These are phyloP conservation scores for Phylloporus sp. DNA, from an alignment of 768 basidiomycete species.

Conservation along the genomic window DNA sequence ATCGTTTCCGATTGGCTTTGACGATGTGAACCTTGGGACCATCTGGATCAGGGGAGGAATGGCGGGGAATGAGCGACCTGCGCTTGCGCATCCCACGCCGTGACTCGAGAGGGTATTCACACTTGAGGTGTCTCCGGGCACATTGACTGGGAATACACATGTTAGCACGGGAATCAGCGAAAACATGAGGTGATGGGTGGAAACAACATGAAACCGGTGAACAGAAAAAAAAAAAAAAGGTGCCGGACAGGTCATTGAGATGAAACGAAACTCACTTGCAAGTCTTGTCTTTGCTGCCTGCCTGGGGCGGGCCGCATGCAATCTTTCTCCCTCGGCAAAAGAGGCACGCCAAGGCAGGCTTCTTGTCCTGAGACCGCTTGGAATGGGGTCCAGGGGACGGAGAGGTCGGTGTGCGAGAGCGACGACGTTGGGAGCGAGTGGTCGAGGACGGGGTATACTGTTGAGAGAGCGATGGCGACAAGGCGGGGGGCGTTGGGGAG, in stretches of 20 bases:
- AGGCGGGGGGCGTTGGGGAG: constrained; percentile 4
- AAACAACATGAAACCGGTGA: constrained; percentile 8
- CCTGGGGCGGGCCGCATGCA: constrained; percentile 58
- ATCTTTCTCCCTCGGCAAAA: constrained; percentile 69
- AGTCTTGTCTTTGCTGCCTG: constrained; percentile 50
- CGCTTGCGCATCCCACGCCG: constrained; percentile 60
- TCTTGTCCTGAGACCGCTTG: constrained; percentile 39
- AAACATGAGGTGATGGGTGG: constrained; percentile 14
- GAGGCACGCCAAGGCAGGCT: constrained; percentile 59
- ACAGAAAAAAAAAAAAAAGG: constrained; percentile 8
- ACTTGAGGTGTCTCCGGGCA: constrained; percentile 61
- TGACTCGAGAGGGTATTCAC: constrained; percentile 69
- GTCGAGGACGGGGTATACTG: constrained; percentile 11
- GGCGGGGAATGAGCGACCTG: constrained; percentile 33
- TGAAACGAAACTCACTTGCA: constrained; percentile 55
- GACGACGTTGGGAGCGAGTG: constrained; percentile 20
- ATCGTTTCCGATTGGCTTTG: constrained; percentile 28
- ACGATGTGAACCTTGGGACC: constrained; percentile 20
- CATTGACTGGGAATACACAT: constrained; percentile 55
- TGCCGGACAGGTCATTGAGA: neutral
- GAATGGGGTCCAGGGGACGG: constrained; percentile 21
- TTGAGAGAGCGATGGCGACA: constrained; percentile 11
- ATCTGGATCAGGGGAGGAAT: constrained; percentile 24
- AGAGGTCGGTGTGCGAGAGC: constrained; percentile 27
- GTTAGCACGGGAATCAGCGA: constrained; percentile 33